Evolutionary conservation across 768 basidiomycete genomes (phyloP).

Genomic region (Scleroderma citrinum): DNA sequence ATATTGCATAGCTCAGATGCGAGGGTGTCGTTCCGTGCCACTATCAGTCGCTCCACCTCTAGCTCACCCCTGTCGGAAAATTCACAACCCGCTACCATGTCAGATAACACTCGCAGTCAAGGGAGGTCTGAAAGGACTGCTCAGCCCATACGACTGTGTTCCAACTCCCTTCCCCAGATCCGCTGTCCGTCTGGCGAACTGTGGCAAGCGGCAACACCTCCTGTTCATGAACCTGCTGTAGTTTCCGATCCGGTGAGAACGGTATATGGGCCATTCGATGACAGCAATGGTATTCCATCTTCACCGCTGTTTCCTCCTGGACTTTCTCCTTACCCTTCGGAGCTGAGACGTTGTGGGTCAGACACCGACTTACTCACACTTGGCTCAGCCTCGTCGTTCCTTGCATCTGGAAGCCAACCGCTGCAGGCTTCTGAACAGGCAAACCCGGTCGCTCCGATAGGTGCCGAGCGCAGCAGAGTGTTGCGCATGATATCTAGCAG

Average conservation of each 20-base stretch:
- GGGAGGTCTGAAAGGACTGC: slow-evolving; percentile 16
- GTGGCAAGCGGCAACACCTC: slow-evolving; percentile 14
- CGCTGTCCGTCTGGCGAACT: slow-evolving; percentile 15
- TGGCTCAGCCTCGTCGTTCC: slow-evolving; percentile 15
- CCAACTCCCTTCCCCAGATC: slow-evolving; percentile 9
- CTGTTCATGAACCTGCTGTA: neutral
- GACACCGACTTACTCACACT: slow-evolving; percentile 1
- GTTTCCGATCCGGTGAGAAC: slow-evolving; percentile 4
- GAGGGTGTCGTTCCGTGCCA: slow-evolving; percentile 7
- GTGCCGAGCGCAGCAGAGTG: slow-evolving; percentile 24
- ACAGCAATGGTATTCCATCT: neutral
- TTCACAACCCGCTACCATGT: slow-evolving; percentile 1
- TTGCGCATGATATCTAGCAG: slow-evolving; percentile 13
- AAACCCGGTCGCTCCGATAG: slow-evolving; percentile 22
- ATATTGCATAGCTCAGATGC: slow-evolving; percentile 8
- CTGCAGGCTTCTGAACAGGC: slow-evolving; percentile 14
- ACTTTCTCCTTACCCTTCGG: slow-evolving; percentile 9
- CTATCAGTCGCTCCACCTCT: slow-evolving; percentile 4
- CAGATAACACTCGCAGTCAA: slow-evolving; percentile 2
- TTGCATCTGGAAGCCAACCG: slow-evolving; percentile 24
- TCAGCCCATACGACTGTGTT: slow-evolving; percentile 14
- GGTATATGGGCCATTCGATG: neutral
- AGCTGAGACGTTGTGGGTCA: slow-evolving; percentile 6
- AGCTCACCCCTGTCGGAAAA: slow-evolving; percentile 6
- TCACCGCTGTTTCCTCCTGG: slow-evolving; percentile 15